These are phyloP conservation scores for Vaccinium darrowii DNA, from an alignment of 148 eudicot species.

Conservation along the genomic window DNA sequence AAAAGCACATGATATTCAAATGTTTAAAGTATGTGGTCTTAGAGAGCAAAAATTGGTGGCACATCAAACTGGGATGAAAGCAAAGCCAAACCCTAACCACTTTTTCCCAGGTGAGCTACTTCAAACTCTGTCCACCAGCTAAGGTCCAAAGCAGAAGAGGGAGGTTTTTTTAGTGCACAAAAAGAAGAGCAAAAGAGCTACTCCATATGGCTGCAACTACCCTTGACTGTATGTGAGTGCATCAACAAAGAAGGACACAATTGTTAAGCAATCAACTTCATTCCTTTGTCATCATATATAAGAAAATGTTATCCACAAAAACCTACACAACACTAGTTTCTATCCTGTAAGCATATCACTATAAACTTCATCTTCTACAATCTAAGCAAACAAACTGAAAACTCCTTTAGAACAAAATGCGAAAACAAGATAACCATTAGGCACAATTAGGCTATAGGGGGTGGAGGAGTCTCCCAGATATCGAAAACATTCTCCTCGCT, in stretches of 20 bases:
- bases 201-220: not conserved
- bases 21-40: not conserved
- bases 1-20: not conserved
- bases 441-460: conserved; percentile 28
- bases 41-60: conserved; percentile 3
- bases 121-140: conserved; percentile 4
- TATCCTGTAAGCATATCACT: conserved; percentile 11
- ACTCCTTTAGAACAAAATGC: not conserved
- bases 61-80: not conserved
- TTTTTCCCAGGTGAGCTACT: conserved; percentile 21
- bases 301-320: conserved; percentile 16
- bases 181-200: not conserved
- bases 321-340: not conserved
- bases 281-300: conserved; percentile 15
- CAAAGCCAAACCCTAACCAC: conserved; percentile 11
- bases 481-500: conserved; percentile 89
- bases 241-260: not conserved
- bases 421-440: not conserved
- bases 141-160: conserved; percentile 6
- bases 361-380: conserved; percentile 13
- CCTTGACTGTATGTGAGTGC: not conserved
- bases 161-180: conserved; percentile 8
- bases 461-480: conserved; percentile 80
- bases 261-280: conserved; percentile 21
- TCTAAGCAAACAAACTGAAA: conserved; percentile 8